These are phyloP conservation scores for Trichoderma lentiforme DNA, from an alignment of 2,329 filamentous ascomycete genomes.

Conservation along the genomic window DNA sequence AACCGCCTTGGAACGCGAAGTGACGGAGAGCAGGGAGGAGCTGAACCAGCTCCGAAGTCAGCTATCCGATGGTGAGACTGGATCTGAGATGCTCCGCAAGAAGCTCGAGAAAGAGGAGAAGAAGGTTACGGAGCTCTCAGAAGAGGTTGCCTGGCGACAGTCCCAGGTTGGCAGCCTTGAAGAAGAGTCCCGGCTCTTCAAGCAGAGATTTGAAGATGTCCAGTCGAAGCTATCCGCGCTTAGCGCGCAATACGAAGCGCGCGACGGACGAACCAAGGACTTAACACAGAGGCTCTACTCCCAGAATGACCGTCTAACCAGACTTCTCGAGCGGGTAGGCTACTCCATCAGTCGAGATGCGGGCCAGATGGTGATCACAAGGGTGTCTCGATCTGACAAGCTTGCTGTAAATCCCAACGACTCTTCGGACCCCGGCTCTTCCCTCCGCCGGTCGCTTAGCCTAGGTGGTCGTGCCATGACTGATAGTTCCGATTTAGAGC, in stretches of 20 bases:
- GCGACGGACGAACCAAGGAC: constrained; percentile 72
- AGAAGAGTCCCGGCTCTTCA: constrained; percentile 67
- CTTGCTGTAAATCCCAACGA: constrained; percentile 53
- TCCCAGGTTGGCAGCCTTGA: constrained; percentile 74
- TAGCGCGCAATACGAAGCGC: constrained; percentile 61
- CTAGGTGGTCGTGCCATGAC: constrained; percentile 52
- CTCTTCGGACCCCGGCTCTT: constrained; percentile 54
- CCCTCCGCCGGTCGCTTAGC: constrained; percentile 52
- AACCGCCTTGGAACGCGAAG: constrained; percentile 52
- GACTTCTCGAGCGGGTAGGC: constrained; percentile 81
- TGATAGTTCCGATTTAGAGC: constrained; percentile 64
- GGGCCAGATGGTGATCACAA: constrained; percentile 70
- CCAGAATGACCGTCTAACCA: constrained; percentile 79
- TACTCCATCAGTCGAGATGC: constrained; percentile 76
- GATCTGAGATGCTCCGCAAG: constrained; percentile 73
- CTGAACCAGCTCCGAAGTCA: constrained; percentile 65
- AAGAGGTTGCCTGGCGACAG: constrained; percentile 70
- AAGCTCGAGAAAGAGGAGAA: constrained; percentile 72
- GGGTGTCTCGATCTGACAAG: constrained; percentile 60
- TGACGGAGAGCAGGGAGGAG: constrained; percentile 65
- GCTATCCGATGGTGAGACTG: constrained; percentile 79
- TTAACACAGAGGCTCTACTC: constrained; percentile 78
- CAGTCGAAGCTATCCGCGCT: constrained; percentile 51
- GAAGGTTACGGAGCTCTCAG: constrained; percentile 63
- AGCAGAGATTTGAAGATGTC: constrained; percentile 58